phyloP scores from a whole-genome alignment of 148 eudicot genomes.

The Persicaria tinctoria region DNA sequence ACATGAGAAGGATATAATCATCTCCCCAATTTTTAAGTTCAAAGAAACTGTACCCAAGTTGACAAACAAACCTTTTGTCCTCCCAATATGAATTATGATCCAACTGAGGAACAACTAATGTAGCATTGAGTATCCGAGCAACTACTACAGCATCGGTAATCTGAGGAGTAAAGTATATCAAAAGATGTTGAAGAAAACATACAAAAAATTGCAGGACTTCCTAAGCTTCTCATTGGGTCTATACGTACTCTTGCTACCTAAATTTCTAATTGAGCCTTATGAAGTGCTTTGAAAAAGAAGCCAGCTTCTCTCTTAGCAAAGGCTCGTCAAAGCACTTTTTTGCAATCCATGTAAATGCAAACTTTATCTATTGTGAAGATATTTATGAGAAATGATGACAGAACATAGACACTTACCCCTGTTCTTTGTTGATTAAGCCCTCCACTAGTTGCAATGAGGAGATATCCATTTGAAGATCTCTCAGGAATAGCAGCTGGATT shows the following conservation, averaged over 20 bases:
- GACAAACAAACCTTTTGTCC: conserved; percentile 67
- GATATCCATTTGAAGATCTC: conserved; percentile 67
- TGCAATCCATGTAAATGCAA: neutral
- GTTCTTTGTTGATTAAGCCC: conserved; percentile 96
- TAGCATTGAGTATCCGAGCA: conserved; percentile 93
- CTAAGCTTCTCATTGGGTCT: neutral
- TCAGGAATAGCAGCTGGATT: conserved; percentile 62
- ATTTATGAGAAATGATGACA: conserved; percentile 5
- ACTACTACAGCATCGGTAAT: conserved; percentile 98
- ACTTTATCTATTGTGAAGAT: neutral
- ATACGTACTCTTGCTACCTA: neutral
- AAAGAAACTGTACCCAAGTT: neutral
- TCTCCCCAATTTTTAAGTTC: neutral
- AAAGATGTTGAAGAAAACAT: conserved; percentile 2
- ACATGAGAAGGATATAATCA: conserved; percentile 3
- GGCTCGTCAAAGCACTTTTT: conserved; percentile 5
- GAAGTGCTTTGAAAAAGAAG: neutral
- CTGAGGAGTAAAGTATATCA: conserved; percentile 25
- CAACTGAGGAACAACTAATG: conserved; percentile 82
- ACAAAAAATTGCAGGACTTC: neutral
- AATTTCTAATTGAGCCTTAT: neutral
- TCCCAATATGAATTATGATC: conserved; percentile 97
- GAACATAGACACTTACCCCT: conserved; percentile 55
- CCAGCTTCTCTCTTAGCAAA: neutral
- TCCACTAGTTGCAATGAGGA: conserved; percentile 96